Evolutionary conservation across 306 rosid genomes (phyloP).

Genomic region (Prosopis cineraria): DNA sequence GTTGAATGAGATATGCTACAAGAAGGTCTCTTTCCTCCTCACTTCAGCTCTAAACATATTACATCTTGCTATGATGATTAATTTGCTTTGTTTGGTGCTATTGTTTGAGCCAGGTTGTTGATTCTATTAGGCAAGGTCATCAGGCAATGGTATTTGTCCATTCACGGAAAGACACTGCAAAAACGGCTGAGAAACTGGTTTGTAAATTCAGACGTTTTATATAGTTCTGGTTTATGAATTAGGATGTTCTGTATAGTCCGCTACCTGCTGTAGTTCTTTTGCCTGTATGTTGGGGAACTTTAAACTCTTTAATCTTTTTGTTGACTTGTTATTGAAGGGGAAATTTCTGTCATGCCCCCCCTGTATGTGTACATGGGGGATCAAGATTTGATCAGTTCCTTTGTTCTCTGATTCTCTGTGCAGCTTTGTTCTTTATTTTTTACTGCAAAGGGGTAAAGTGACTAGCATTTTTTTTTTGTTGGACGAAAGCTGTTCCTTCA

Average conservation of each 20-base stretch:
- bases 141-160: constrained; percentile 98
- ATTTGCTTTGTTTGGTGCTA: constrained; percentile 29
- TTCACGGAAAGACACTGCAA: constrained; percentile 93
- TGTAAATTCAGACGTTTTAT: constrained; percentile 28
- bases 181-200: constrained; percentile 93
- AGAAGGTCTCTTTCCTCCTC: constrained; percentile 63
- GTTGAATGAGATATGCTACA: constrained; percentile 88
- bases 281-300: constrained; percentile 16
- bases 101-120: constrained; percentile 65
- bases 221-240: constrained; percentile 52
- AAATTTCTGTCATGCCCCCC: background rate
- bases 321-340: background rate
- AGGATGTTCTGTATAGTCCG: constrained; percentile 22
- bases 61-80: constrained; percentile 35
- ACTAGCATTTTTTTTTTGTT: background rate
- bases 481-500: background rate
- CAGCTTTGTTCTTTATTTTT: background rate
- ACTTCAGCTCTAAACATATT: constrained; percentile 24
- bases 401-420: background rate
- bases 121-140: constrained; percentile 85
- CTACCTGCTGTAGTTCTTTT: constrained; percentile 34
- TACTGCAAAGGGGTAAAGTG: background rate
- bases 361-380: background rate
- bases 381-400: background rate
- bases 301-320: constrained; percentile 14